Base-by-base conservation (phyloP, 441 rosid genomes). In the Populus hybrid region DNA sequence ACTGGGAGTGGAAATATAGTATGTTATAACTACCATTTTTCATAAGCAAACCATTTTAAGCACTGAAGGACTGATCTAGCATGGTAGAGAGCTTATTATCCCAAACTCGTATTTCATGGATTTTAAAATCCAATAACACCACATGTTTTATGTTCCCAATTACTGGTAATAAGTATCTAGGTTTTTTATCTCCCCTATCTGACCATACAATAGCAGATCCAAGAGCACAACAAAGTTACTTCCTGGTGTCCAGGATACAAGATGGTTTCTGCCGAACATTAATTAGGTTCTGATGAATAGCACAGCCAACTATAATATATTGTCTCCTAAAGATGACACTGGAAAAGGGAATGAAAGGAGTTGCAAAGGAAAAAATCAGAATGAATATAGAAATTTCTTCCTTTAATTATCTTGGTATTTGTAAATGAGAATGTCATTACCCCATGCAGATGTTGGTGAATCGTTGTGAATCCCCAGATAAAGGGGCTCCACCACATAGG, bases 401-500 rank as follows among this genome's bases (percentile, higher is more conserved):
- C 65, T 63, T 61, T 2, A 14, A 21, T 42, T 14, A 26, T 71
- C 21, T n/a, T 71, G 61, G 67, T 6, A 75, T 73, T n/a, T 73
- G 18, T 63, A 72, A 69, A 75, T 69, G 74, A 79, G 69, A 75
- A 74, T 79, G 42, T 40, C 77, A 75, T 85, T 91, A 95, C 99
- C 99, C 98, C 84, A 94, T 84, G 86, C 99, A 95, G 73, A 94
- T 88, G 85, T 95, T 95, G 86, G 92, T 89, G 86, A 95, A 95
- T 68, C 91, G 88, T 84, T 95, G 99, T 1, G 97, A 86, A 83
- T 92, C 91, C 63, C 89, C 86, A 75, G 98, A 93, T 69, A 93
- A 85, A 85, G 99, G 99, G 85, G 99, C 99, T 72, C 99, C 97
- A 80, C 97, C 99, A 83, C 89, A 85, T 38, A 95, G 89, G 87